Evolutionary conservation across 495 filamentous ascomycete species (phyloP), one percentile per base, ranked within the genome.

Genomic region (Clohesyomyces aquaticus): DNA sequence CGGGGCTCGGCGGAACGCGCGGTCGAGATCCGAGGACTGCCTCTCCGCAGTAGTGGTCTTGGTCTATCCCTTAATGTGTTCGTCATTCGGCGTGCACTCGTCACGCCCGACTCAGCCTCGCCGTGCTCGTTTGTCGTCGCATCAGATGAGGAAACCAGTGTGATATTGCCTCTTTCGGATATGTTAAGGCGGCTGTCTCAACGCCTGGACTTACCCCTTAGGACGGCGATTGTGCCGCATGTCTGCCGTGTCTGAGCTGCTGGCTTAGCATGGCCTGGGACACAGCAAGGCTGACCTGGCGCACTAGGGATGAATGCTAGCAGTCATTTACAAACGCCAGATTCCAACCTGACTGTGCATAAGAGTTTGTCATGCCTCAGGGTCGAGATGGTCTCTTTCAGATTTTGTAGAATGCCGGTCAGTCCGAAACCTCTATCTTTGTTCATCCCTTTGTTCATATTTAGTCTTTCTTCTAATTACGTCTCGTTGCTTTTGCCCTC

Each of bases 1-100:
- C 41, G 60, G 52, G 42, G 61, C 61, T 41, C 53, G 61, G 61
- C 61, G 53, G 38, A 64, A 64, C 61, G 54, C 61, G 61, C 46
- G 55, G 59, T 35, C 43, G 21, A 22, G 19, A 8, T 28, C 23
- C 21, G 32, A 11, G 26, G 14, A 26, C 29, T 42, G 46, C 53
- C 3, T 23, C 43, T 41, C 52, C 19, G 52, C 52, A n/a, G 51
- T 41, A 42, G 41, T 16, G 9, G 25, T 29, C 21, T 19, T 25
- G 27, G 35, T 3, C 43, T 48, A 29, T 29, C 29, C n/a, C 27
- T 21, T 52, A 27, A 29, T 56, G n/a, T 19, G 25, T 22, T 28
- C 8, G 50, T 19, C 25, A 52, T 14, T 22, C 8, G 23, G 3
- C 50, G 32, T 29, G 26, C 25, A 52, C 8, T 22, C 8, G 23